Evolutionary conservation across 495 filamentous ascomycete species (phyloP), one percentile per base, ranked within the genome.

Genomic region (Trichoderma orchidacearum): DNA sequence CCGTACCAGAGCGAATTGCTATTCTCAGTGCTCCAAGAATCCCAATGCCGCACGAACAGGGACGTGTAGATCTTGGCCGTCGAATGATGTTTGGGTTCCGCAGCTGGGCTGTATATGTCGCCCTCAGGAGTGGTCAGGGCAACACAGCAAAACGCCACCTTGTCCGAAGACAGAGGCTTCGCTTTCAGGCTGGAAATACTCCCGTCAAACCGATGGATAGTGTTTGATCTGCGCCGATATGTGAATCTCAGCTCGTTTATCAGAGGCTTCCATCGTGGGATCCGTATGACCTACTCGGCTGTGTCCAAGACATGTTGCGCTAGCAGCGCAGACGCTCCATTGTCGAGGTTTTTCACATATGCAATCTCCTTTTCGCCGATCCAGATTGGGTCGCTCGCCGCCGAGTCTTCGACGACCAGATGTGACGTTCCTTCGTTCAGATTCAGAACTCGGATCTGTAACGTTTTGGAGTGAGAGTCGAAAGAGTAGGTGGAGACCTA

Each of bases 1-100:
- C 83, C 83, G 66, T 88, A 89, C 73, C 81, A 95, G 31, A 94
- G 81, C 1, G 83, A 72, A 62, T 80, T 86, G 59, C 66, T 79
- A 66, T 89, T 80, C n/a, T 86, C 79, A 36, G 80, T 79, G 17
- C 84, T 71, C 64, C 83, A 90, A 21, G 66, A 66, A 60, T 91
- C 86, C 87, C 87, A 92, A 63, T 92, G 86, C 18, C 87, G 79
- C 32, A 85, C 80, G 63, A 87, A 90, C 45, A 88, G 75, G 56
- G 75, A 77, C 52, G 80, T 78, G 62, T 90, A 91, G 31, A 88
- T 75, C 54, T 78, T 79, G 5, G 78, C 87, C 12, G 77, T 75
- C 12, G 83, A 82, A 4, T 70, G 62, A 6, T 79, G 75, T 45
- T 78, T 80, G 55, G 72, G 65, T 18, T 77, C 83, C 0, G 75